Base-by-base conservation (phyloP, 2,329 filamentous ascomycete genomes). In the Fonsecaea nubica region DNA sequence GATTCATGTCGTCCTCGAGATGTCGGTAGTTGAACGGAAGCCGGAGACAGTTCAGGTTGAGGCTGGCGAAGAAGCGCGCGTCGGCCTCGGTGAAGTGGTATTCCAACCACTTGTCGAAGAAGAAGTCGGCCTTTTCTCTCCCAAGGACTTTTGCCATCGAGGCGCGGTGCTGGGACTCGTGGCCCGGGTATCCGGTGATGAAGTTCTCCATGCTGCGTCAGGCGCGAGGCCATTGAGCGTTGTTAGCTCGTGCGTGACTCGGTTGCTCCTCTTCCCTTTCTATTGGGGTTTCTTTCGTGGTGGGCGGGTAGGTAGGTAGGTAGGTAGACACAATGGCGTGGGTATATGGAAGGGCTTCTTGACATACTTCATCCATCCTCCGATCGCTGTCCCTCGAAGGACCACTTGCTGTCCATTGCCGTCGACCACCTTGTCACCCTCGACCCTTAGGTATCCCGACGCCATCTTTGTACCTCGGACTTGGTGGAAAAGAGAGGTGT, bases 41-140 rank as follows among this genome's bases (percentile, higher is more conserved):
- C 0, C 86, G 81, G 2, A 88, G 77, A 72, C 84, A 88, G 73
- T 88, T 88, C 21, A 88, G 75, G 0, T 84, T 84, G 2, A 86
- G 73, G 0, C 78, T 82, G 0, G 84, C 81, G 68, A 86, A 85
- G 75, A 86, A 87, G 30, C 82, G 80, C 25, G 86, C 86, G 67
- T 89, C 86, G 0, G 79, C 78, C 13, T 85, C 83, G 6, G 82
- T 84, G 75, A 88, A 89, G 79, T 87, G 88, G 71, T 87, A 83
- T 61, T 86, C 79, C 0, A 86, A 74, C 71, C 83, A 83, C 67
- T 81, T 83, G 68, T 87, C 84, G 67, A 88, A 88, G 75, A 88
- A 88, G 77, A 83, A 87, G 3, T 86, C 80, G 57, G 84, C 83
- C 71, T 86, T 87, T 55, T 87, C 82, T 45, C 81, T 71, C 0